These are phyloP conservation scores for Metarhizium robertsii DNA, from an alignment of 2,329 filamentous ascomycete species.

Conservation along the genomic window DNA sequence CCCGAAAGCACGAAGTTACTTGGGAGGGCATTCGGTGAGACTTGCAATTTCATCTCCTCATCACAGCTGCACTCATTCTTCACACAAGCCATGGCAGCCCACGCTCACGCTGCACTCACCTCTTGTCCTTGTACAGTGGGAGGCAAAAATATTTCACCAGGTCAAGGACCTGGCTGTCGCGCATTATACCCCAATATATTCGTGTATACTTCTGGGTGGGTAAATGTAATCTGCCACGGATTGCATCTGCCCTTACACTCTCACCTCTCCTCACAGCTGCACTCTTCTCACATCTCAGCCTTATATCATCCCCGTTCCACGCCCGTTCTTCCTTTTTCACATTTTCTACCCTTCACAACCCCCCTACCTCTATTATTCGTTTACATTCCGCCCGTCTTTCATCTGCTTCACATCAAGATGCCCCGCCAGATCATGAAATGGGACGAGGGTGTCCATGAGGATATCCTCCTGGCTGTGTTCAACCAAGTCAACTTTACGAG, in stretches of 20 bases:
- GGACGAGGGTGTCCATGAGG: conserved; percentile 31
- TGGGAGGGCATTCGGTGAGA: conserved; percentile 37
- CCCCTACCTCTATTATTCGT: not conserved
- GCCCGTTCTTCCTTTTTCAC: not conserved
- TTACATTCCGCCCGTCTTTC: not conserved
- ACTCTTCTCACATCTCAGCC: not conserved
- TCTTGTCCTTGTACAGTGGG: no score
- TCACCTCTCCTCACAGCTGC: not conserved
- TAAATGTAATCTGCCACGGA: no score
- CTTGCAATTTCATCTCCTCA: not conserved
- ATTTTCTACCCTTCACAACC: not conserved
- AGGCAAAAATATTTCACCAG: no score
- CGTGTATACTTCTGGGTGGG: no score
- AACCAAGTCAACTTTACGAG: conserved; percentile 23
- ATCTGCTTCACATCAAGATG: not conserved
- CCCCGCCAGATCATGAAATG: conserved; percentile 27
- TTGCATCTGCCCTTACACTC: not conserved
- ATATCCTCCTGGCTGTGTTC: conserved; percentile 33
- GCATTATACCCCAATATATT: no score
- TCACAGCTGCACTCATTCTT: not conserved
- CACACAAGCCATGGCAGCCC: no score
- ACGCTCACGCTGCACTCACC: no score
- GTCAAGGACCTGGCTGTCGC: no score
- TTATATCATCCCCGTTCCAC: not conserved
- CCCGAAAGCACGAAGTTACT: conserved; percentile 23